Evolutionary conservation across 176 grass and related monocot species (phyloP).

Genomic region (Alloteropsis semialata): DNA sequence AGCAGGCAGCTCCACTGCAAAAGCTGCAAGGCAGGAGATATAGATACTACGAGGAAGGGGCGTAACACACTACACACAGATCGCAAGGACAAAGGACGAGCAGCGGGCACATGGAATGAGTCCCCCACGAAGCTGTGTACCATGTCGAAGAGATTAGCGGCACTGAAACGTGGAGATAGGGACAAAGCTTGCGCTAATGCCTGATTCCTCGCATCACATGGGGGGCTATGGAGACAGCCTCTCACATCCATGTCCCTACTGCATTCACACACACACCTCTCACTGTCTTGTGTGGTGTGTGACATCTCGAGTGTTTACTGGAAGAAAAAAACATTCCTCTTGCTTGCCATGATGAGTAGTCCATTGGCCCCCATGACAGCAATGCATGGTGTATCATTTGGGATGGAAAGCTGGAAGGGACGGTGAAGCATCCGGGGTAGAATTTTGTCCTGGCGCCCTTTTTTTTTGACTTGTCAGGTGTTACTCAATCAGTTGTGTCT

Average conservation of each 20-base stretch:
- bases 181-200: slow-evolving; percentile 43
- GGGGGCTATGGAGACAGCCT: slow-evolving; percentile 33
- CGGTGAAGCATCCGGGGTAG: neutral
- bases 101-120: slow-evolving; percentile 55
- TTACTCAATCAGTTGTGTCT: slow-evolving; percentile 47
- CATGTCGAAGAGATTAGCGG: slow-evolving; percentile 28
- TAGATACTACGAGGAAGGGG: slow-evolving; percentile 10
- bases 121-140: slow-evolving; percentile 28
- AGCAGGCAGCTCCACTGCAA: slow-evolving; percentile 8
- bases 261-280: neutral
- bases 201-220: slow-evolving; percentile 60
- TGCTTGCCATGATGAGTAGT: neutral
- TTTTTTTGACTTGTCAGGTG: slow-evolving; percentile 37
- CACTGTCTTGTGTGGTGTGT: neutral
- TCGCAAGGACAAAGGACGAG: slow-evolving; percentile 22
- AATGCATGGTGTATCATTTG: neutral
- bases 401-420: slow-evolving; percentile 3
- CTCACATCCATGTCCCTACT: slow-evolving; percentile 50
- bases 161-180: slow-evolving; percentile 44
- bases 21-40: slow-evolving; percentile 39
- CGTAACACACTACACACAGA: slow-evolving; percentile 23
- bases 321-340: slow-evolving; percentile 9
- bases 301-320: slow-evolving; percentile 4
- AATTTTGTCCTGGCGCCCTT: slow-evolving; percentile 38
- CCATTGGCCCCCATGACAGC: slow-evolving; percentile 12